Evolutionary conservation across 352 stramenopile species (phyloP).

Genomic region (Globisporangium nunn): DNA sequence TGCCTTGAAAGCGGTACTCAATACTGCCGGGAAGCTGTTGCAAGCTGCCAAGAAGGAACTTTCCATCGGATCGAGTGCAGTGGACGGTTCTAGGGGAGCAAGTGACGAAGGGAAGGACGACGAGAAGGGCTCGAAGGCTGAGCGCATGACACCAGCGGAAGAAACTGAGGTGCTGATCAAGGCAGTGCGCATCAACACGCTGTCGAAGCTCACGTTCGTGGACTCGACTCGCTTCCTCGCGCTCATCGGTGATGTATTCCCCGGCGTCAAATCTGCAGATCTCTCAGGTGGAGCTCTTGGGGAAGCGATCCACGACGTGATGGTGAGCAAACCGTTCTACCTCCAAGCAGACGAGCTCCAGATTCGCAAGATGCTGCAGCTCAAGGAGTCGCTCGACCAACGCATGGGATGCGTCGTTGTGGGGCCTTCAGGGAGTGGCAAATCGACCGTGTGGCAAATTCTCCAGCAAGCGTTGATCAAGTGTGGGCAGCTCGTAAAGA

Average conservation of each 20-base stretch:
- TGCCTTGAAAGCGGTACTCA: conserved; percentile 92
- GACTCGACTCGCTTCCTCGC: conserved; percentile 88
- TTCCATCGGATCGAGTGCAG: conserved; percentile 10
- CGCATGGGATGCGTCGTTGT: conserved; percentile 94
- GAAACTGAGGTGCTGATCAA: conserved; percentile 94
- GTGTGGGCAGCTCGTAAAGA: conserved; percentile 85
- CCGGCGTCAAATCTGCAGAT: conserved; percentile 77
- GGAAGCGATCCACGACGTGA: conserved; percentile 86
- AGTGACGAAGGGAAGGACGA: conserved; percentile 11
- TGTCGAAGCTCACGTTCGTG: conserved; percentile 93
- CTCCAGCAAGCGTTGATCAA: conserved; percentile 84
- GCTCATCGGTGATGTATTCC: conserved; percentile 93
- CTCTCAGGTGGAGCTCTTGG: conserved; percentile 73
- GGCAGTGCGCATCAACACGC: conserved; percentile 92
- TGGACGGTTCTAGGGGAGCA: neutral
- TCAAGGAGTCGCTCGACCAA: conserved; percentile 93
- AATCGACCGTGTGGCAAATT: conserved; percentile 92
- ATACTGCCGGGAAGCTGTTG: conserved; percentile 90
- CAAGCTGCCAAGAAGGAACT: conserved; percentile 73
- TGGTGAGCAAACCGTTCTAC: conserved; percentile 85
- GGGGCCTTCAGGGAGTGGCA: conserved; percentile 89
- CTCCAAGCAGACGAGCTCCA: conserved; percentile 87
- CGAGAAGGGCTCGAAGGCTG: conserved; percentile 1
- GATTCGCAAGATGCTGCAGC: conserved; percentile 93
- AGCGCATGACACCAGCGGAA: conserved; percentile 47